A percentile compares a stretch with the other conserved stretches of the same genome.
phyloP scores from a whole-genome alignment of 306 rosid genomes.

The Trichosanthes cucumerina region DNA sequence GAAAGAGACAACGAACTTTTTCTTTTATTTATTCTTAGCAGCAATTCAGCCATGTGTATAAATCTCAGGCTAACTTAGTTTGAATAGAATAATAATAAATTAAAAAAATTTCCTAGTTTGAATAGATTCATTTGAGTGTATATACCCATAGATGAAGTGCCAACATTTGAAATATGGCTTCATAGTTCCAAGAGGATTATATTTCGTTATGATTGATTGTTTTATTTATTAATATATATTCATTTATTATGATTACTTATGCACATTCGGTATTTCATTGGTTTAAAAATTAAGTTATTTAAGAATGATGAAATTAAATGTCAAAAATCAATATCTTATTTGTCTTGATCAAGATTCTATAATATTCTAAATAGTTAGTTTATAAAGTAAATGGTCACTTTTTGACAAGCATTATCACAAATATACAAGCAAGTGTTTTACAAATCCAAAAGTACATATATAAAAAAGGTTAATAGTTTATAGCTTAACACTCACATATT shows the following conservation, averaged over 20 bases:
- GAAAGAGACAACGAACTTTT: neutral
- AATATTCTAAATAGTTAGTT: no score
- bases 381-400: no score
- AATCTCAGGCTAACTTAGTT: neutral
- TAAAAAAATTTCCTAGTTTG: neutral
- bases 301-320: neutral
- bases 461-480: no score
- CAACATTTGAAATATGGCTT: neutral
- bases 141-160: neutral
- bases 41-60: slow-evolving; percentile 6
- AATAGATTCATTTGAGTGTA: neutral
- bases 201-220: neutral
- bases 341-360: no score
- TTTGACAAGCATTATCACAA: no score
- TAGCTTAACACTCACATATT: no score
- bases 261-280: no score
- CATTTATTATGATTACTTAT: no score
- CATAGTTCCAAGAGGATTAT: neutral
- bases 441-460: no score
- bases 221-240: no score
- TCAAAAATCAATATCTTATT: no score
- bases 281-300: neutral
- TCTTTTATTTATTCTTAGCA: neutral
- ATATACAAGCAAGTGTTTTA: no score
- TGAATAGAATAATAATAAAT: neutral